Conservation (phyloP, 202 grass and related monocot species). For the Alloteropsis angusta region DNA sequence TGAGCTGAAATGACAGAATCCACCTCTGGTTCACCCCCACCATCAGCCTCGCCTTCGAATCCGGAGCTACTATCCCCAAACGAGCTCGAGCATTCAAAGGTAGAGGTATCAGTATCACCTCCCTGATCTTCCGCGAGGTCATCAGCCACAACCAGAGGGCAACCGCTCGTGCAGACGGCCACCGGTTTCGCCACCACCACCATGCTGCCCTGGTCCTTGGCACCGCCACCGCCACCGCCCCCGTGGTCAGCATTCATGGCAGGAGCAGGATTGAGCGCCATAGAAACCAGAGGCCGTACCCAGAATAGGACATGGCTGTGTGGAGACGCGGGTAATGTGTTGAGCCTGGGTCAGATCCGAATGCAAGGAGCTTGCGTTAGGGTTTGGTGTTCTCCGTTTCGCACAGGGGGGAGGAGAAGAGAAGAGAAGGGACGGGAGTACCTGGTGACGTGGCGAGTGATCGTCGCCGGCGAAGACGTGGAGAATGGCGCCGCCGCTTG, state of each 20-base stretch:
- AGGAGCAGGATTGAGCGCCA: background rate
- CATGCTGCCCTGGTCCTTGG: background rate
- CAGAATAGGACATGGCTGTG: background rate
- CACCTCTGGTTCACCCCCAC: conserved; percentile 46
- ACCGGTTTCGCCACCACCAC: background rate
- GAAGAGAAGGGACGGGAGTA: background rate
- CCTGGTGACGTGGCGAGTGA: background rate
- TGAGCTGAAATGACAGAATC: conserved; percentile 39
- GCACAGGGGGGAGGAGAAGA: background rate
- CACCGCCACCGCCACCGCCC: background rate
- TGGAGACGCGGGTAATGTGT: background rate
- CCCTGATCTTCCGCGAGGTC: conserved; percentile 16
- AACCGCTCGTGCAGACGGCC: background rate
- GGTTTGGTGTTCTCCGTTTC: background rate
- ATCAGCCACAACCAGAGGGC: background rate
- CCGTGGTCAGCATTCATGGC: background rate
- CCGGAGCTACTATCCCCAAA: conserved; percentile 59
- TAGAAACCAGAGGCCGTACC: background rate
- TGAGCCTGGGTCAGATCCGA: background rate
- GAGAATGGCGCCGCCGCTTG: background rate
- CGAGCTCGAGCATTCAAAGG: conserved; percentile 64
- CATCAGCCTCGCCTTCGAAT: conserved; percentile 29
- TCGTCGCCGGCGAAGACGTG: background rate
- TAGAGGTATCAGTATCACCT: background rate
- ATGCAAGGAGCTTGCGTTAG: background rate